These are phyloP conservation scores for Chlorella sp. DNA, from an alignment of 139 green algal genomes.

Conservation along the genomic window DNA sequence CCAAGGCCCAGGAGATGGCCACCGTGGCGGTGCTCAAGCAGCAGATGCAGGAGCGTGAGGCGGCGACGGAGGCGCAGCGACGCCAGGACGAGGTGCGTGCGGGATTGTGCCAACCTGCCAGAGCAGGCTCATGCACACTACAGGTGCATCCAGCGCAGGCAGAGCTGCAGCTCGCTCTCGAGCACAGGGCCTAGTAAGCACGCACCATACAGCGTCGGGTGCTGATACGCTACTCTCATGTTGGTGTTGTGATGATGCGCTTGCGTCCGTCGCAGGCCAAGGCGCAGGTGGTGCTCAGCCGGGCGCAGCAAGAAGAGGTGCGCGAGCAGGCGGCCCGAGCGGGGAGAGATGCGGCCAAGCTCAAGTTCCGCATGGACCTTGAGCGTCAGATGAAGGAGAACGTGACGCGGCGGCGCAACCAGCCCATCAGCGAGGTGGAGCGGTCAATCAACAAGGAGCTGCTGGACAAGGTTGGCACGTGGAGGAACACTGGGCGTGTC, in stretches of 20 bases:
- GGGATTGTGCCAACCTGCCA: too few species aligned
- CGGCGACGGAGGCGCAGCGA: background rate
- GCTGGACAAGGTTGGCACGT: background rate
- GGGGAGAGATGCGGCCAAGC: constrained; percentile 11
- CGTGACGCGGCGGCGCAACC: constrained; percentile 1
- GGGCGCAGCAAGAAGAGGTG: constrained; percentile 5
- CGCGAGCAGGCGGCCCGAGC: constrained; percentile 11
- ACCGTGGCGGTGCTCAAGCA: background rate
- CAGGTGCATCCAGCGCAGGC: too few species aligned
- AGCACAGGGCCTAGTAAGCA: too few species aligned
- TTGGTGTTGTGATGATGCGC: too few species aligned
- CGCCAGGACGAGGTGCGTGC: background rate
- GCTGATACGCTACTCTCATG: too few species aligned
- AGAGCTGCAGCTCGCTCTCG: too few species aligned
- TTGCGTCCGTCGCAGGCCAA: background rate
- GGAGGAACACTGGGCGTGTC: too few species aligned
- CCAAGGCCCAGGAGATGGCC: background rate
- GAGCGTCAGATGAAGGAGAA: constrained; percentile 30
- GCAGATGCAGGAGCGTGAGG: constrained; percentile 3
- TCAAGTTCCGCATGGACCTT: constrained; percentile 13
- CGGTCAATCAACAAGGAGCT: constrained; percentile 6
- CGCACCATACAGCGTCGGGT: too few species aligned
- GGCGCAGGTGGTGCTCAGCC: constrained; percentile 8
- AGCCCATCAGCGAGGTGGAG: constrained; percentile 7
- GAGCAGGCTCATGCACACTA: too few species aligned